Percentiles rank a stretch among this genome's conserved stretches.
Evolutionary conservation across 1,284 basidiomycete genomes (phyloP).

Genomic region (Stereum hirsutum): DNA sequence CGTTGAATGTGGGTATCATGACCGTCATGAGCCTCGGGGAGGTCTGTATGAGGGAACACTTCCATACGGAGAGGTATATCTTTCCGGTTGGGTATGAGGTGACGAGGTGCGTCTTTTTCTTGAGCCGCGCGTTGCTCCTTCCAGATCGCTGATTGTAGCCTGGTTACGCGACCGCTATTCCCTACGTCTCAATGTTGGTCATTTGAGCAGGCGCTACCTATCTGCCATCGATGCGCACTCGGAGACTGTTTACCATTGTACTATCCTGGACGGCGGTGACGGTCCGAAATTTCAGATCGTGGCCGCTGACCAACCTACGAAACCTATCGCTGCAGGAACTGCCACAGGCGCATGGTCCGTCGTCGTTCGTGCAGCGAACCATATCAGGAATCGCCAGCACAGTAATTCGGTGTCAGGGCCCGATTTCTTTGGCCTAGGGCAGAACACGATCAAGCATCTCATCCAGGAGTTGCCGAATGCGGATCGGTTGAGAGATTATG

Average conservation of each 20-base stretch:
- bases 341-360: slow-evolving; percentile 77
- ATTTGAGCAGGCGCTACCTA: slow-evolving; percentile 48
- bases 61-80: slow-evolving; percentile 78
- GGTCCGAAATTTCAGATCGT: slow-evolving; percentile 76
- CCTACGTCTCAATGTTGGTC: not conserved
- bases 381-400: slow-evolving; percentile 67
- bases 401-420: slow-evolving; percentile 78
- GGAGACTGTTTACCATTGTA: slow-evolving; percentile 70
- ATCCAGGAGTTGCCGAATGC: slow-evolving; percentile 72
- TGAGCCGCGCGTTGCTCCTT: slow-evolving; percentile 1
- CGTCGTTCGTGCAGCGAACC: slow-evolving; percentile 72
- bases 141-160: not conserved
- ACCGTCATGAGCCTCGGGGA: slow-evolving; percentile 62
- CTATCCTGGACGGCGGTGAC: slow-evolving; percentile 74
- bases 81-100: slow-evolving; percentile 81
- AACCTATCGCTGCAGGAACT: slow-evolving; percentile 68
- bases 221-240: slow-evolving; percentile 57
- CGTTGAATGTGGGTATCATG: slow-evolving; percentile 76
- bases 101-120: slow-evolving; percentile 39
- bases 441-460: slow-evolving; percentile 78
- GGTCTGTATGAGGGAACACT: slow-evolving; percentile 72
- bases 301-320: slow-evolving; percentile 55
- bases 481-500: slow-evolving; percentile 62
- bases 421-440: slow-evolving; percentile 76
- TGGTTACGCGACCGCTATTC: not conserved